phyloP scores from a whole-genome alignment of 2,329 filamentous ascomycete genomes.

The Neonectria hederae region DNA sequence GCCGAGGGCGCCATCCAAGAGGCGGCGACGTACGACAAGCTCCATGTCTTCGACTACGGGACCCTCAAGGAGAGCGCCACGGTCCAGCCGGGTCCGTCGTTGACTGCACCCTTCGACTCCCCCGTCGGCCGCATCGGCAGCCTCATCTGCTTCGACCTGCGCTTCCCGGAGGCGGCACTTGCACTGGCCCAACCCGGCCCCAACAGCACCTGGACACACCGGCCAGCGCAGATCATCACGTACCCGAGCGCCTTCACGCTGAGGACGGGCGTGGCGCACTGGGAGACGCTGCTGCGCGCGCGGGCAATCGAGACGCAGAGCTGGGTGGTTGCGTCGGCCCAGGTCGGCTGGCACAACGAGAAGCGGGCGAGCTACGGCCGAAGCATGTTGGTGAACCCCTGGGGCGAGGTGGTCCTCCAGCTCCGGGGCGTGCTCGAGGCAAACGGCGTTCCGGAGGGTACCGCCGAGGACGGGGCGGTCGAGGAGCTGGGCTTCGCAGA shows the following conservation, averaged over 20 bases:
- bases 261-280: constrained; percentile 85
- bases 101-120: constrained; percentile 77
- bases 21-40: constrained; percentile 76
- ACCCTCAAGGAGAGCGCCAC: constrained; percentile 61
- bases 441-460: constrained; percentile 42
- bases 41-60: constrained; percentile 85
- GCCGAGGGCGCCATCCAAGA: constrained; percentile 54
- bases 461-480: constrained; percentile 48
- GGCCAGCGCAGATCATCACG: constrained; percentile 76
- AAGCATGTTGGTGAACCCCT: constrained; percentile 86
- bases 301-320: constrained; percentile 89
- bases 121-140: constrained; percentile 79
- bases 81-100: constrained; percentile 72
- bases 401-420: constrained; percentile 79
- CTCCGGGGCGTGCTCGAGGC: constrained; percentile 64
- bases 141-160: constrained; percentile 90
- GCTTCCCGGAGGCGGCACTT: constrained; percentile 80
- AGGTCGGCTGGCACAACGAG: constrained; percentile 76
- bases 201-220: constrained; percentile 42
- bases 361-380: constrained; percentile 86
- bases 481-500: constrained; percentile 64
- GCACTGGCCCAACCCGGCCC: constrained; percentile 63
- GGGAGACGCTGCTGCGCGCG: constrained; percentile 80
- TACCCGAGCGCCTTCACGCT: constrained; percentile 94
- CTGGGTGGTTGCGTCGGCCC: constrained; percentile 87